These are phyloP conservation scores for Pseudomassariella vexata DNA, from an alignment of 2,329 filamentous ascomycete species.

Conservation along the genomic window DNA sequence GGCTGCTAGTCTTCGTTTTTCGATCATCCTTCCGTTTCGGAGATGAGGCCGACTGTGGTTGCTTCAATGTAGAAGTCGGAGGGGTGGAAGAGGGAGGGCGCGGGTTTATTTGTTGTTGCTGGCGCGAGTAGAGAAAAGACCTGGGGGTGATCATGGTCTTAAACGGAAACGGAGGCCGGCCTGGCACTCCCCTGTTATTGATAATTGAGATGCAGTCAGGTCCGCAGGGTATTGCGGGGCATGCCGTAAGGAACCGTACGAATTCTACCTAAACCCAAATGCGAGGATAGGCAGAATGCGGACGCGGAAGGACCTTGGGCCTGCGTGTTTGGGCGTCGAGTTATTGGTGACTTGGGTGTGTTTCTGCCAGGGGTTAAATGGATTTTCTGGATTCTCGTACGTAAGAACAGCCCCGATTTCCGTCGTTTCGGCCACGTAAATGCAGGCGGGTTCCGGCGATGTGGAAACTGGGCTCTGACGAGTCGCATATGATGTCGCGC, in stretches of 20 bases:
- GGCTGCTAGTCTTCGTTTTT: slow-evolving; percentile 1
- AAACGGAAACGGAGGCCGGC: too few relatives aligned
- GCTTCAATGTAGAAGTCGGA: background rate
- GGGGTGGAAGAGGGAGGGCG: background rate
- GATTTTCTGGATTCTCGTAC: slow-evolving; percentile 4
- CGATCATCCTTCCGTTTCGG: slow-evolving; percentile 14
- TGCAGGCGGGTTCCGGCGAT: slow-evolving; percentile 3
- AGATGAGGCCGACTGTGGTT: slow-evolving; percentile 5
- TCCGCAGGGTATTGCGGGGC: background rate
- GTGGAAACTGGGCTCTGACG: slow-evolving; percentile 3
- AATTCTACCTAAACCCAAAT: slow-evolving; percentile 1
- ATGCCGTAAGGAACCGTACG: slow-evolving; percentile 1
- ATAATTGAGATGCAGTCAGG: too few relatives aligned
- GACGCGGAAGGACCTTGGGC: too few relatives aligned
- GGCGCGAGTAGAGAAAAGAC: slow-evolving; percentile 6
- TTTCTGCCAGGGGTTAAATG: slow-evolving; percentile 1
- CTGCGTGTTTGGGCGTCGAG: slow-evolving; percentile 3
- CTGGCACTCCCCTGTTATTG: too few relatives aligned
- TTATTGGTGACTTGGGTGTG: slow-evolving; percentile 5
- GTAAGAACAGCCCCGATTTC: slow-evolving; percentile 3
- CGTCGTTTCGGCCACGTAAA: slow-evolving; percentile 4
- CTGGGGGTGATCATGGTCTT: slow-evolving; percentile 6
- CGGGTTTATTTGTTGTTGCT: slow-evolving; percentile 4
- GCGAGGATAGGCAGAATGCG: background rate
- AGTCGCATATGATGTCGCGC: too few relatives aligned